A percentile compares a stretch with the other conserved stretches of the same genome.
These are phyloP conservation scores for Cyclotella cryptica DNA, from an alignment of 108 stramenopile species.

Conservation along the genomic window DNA sequence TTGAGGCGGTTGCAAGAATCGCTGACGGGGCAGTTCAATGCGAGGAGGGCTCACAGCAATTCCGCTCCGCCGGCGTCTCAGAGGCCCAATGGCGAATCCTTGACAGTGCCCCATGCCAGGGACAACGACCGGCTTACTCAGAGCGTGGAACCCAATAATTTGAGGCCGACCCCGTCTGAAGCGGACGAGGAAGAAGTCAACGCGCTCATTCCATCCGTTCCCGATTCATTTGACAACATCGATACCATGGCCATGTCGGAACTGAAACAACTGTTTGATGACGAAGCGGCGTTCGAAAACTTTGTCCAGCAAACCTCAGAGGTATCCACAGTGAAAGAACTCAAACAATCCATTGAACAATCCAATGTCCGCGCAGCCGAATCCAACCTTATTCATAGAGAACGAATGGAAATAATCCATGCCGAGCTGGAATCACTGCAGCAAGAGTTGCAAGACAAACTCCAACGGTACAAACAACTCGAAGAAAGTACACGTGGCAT, in stretches of 20 bases:
- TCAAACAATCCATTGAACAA: constrained; percentile 43
- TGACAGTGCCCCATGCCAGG: no score
- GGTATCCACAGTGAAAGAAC: constrained; percentile 45
- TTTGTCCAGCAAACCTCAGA: constrained; percentile 55
- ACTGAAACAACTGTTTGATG: constrained; percentile 56
- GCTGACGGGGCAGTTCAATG: constrained; percentile 20
- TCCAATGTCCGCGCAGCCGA: constrained; percentile 64
- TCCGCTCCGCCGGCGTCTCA: no score
- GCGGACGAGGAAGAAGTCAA: constrained; percentile 38
- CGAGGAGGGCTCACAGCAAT: no score
- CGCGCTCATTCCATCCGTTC: constrained; percentile 61
- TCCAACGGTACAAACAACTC: constrained; percentile 59
- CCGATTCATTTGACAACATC: constrained; percentile 62
- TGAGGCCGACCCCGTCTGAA: constrained; percentile 4
- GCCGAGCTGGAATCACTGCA: constrained; percentile 52
- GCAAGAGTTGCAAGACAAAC: constrained; percentile 44
- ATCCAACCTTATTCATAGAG: constrained; percentile 56
- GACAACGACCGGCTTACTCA: no score
- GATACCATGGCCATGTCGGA: constrained; percentile 58
- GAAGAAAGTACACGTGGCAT: constrained; percentile 59
- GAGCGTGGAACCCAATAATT: not conserved
- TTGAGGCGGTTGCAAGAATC: constrained; percentile 58
- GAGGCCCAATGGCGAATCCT: no score
- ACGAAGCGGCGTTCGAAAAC: constrained; percentile 58
- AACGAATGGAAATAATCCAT: constrained; percentile 43